These are phyloP conservation scores for Fusarium sp. DNA, from an alignment of 2,329 filamentous ascomycete species.

Conservation along the genomic window DNA sequence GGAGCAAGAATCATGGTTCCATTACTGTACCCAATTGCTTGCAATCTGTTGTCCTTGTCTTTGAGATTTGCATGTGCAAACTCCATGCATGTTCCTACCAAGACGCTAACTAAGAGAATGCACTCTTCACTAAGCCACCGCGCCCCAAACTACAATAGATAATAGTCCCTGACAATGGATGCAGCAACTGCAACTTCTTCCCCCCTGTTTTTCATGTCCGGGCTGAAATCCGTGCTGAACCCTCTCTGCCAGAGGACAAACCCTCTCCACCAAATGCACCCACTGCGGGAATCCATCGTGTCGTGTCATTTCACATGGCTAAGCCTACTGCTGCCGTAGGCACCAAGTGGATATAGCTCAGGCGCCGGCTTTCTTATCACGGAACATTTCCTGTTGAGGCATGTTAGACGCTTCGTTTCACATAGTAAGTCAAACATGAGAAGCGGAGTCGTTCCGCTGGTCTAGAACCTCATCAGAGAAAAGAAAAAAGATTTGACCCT, in stretches of 20 bases:
- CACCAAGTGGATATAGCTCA: constrained; percentile 38
- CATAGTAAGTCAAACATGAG: not conserved
- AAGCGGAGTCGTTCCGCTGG: not conserved
- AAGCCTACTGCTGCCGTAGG: constrained; percentile 7
- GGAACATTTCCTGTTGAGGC: constrained; percentile 15
- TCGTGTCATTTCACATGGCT: constrained; percentile 31
- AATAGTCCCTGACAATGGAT: not conserved
- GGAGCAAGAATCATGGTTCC: constrained; percentile 6
- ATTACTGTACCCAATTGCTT: not conserved
- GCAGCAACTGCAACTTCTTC: not conserved
- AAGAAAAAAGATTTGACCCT: not conserved
- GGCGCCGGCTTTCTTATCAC: constrained; percentile 21
- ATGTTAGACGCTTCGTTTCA: constrained; percentile 5
- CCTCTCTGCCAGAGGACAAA: not conserved
- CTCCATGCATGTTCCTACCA: not conserved
- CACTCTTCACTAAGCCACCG: not conserved
- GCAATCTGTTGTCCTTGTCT: not conserved
- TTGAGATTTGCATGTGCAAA: not conserved
- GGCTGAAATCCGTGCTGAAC: constrained; percentile 35
- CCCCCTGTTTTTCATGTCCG: constrained; percentile 25
- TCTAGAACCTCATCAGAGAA: not conserved
- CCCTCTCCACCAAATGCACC: constrained; percentile 25
- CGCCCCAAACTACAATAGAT: not conserved
- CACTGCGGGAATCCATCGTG: constrained; percentile 34
- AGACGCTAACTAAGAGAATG: not conserved